Evolutionary conservation across 1,139 yeast species (phyloP).

Genomic region (Pichia cactophila): DNA sequence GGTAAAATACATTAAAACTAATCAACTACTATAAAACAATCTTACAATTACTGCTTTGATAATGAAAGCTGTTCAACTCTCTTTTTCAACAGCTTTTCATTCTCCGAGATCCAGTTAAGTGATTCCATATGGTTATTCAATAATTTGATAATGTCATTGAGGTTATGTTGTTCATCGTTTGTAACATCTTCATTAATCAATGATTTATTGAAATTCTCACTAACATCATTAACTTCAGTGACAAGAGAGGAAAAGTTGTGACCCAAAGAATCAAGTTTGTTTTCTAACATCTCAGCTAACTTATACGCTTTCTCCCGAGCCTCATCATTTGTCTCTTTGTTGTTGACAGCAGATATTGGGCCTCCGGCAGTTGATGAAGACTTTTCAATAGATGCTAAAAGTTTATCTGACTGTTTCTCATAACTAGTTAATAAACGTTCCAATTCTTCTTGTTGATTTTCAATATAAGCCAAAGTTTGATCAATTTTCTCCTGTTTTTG

Average conservation of each 20-base stretch:
- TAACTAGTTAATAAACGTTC: conserved; percentile 77
- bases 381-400: conserved; percentile 25
- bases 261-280: conserved; percentile 71
- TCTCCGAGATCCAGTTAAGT: conserved; percentile 75
- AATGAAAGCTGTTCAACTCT: conserved; percentile 42
- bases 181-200: conserved; percentile 21
- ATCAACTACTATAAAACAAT: not conserved
- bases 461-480: conserved; percentile 78
- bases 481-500: conserved; percentile 80
- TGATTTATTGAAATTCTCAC: conserved; percentile 69
- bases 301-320: conserved; percentile 87
- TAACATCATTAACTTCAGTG: conserved; percentile 78
- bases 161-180: conserved; percentile 29
- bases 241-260: conserved; percentile 69
- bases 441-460: conserved; percentile 86
- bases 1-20: not conserved
- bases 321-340: conserved; percentile 45
- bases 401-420: conserved; percentile 69
- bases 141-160: conserved; percentile 65
- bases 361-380: conserved; percentile 7
- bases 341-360: conserved; percentile 5
- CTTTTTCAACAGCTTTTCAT: conserved; percentile 60
- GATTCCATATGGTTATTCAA: conserved; percentile 87
- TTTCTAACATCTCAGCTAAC: conserved; percentile 80
- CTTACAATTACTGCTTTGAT: conserved; percentile 4